Evolutionary conservation across 2,329 filamentous ascomycete species (phyloP).

Genomic region (Fusarium neocosmosporiellum): DNA sequence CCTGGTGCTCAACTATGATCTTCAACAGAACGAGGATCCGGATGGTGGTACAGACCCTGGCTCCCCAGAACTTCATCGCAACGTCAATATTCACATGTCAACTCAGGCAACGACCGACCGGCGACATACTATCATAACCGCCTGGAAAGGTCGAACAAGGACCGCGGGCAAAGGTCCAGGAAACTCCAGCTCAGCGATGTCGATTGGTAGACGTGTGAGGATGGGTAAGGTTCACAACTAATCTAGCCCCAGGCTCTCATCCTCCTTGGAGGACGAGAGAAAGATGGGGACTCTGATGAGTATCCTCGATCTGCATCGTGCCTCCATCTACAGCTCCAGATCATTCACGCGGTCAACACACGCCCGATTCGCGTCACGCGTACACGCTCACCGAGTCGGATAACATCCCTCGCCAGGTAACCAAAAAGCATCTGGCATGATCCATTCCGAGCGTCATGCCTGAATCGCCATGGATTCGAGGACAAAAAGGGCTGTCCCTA

Average conservation of each 20-base stretch:
- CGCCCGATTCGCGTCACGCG: background rate
- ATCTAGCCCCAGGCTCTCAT: slow-evolving; percentile 17
- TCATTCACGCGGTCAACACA: background rate
- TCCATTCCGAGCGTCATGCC: background rate
- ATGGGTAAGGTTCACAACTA: slow-evolving; percentile 30
- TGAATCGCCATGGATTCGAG: background rate
- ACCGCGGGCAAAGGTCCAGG: slow-evolving; percentile 83
- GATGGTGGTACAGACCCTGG: slow-evolving; percentile 70
- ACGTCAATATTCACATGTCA: slow-evolving; percentile 62
- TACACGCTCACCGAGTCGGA: background rate
- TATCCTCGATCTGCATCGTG: background rate
- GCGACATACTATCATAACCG: slow-evolving; percentile 64
- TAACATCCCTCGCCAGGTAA: background rate
- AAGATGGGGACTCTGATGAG: slow-evolving; percentile 2
- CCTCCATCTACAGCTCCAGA: slow-evolving; percentile 1
- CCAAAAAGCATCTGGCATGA: background rate
- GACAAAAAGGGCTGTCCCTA: background rate
- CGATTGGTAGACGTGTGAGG: slow-evolving; percentile 79
- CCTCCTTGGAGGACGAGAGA: slow-evolving; percentile 19
- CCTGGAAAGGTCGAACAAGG: slow-evolving; percentile 66
- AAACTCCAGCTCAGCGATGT: slow-evolving; percentile 97
- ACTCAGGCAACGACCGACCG: slow-evolving; percentile 62
- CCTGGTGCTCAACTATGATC: slow-evolving; percentile 94
- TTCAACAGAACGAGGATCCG: slow-evolving; percentile 82
- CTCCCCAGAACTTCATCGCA: slow-evolving; percentile 19